A percentile compares a stretch with the other conserved stretches of the same genome.
These are phyloP conservation scores for Phytophthora megakarya DNA, from an alignment of 352 stramenopile genomes.

Conservation along the genomic window DNA sequence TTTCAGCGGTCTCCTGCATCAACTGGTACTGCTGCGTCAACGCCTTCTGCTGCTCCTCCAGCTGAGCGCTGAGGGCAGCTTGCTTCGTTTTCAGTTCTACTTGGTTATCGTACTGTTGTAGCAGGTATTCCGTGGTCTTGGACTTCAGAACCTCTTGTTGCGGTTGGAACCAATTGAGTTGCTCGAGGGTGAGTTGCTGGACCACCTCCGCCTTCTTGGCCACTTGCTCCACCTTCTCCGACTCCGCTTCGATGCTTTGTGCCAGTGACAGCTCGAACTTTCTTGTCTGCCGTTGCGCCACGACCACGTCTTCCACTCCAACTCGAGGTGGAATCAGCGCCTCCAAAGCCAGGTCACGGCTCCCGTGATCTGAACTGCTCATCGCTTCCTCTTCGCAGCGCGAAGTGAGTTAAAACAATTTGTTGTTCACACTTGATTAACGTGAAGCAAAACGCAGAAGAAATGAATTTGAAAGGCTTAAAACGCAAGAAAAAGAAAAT, in stretches of 20 bases:
- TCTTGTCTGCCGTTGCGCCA: neutral
- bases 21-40: constrained; percentile 8
- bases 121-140: constrained; percentile 4
- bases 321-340: constrained; percentile 8
- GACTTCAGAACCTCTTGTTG: neutral
- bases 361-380: constrained; percentile 4
- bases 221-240: constrained; percentile 11
- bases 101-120: constrained; percentile 8
- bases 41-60: constrained; percentile 8
- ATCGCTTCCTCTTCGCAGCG: constrained; percentile 14
- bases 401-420: constrained; percentile 15
- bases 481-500: no score
- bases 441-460: no score
- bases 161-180: constrained; percentile 10
- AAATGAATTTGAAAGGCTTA: no score
- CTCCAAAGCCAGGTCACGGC: constrained; percentile 6
- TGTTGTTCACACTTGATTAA: no score
- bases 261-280: constrained; percentile 4
- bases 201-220: constrained; percentile 6
- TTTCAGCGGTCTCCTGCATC: no score
- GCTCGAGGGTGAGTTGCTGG: constrained; percentile 8
- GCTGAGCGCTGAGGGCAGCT: constrained; percentile 4
- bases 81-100: constrained; percentile 13
- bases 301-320: constrained; percentile 3
- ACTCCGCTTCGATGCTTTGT: constrained; percentile 1